Conservation (phyloP, 176 grass and related monocot genomes). For the Paspalum vaginatum region DNA sequence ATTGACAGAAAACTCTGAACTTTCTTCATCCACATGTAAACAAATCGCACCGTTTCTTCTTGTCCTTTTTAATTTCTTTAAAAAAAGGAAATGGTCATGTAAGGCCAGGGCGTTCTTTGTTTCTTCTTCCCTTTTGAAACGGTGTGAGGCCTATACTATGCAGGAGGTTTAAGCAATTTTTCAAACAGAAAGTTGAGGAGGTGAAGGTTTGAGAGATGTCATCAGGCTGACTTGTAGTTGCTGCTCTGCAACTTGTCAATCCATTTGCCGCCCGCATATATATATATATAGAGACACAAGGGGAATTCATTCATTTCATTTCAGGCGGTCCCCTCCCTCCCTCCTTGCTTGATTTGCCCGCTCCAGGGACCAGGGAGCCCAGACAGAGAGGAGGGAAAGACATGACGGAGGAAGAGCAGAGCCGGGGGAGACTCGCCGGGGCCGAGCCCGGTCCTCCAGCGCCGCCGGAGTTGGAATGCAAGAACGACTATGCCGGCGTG, state of each 20-base stretch:
- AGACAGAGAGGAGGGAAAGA: neutral
- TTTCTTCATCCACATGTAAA: neutral
- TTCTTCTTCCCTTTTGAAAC: no score
- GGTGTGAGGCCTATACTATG: no score
- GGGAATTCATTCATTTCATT: no score
- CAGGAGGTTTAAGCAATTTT: neutral
- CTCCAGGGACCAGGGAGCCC: constrained; percentile 1
- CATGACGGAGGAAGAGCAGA: constrained; percentile 50
- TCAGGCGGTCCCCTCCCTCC: neutral
- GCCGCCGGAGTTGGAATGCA: constrained; percentile 11
- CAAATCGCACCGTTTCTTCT: neutral
- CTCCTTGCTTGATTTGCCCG: neutral
- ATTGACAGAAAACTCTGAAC: neutral
- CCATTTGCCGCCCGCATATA: no score
- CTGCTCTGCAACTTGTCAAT: neutral
- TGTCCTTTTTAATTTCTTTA: no score
- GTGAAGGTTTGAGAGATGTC: neutral
- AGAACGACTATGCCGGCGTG: neutral
- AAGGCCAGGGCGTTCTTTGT: neutral
- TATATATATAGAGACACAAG: no score
- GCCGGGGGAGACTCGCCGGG: neutral
- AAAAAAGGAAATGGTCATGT: neutral
- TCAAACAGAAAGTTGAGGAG: neutral
- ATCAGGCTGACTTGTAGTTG: neutral
- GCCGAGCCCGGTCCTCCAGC: neutral